Conservation (phyloP, 495 filamentous ascomycete species). For the Aspergillus avenaceus region DNA sequence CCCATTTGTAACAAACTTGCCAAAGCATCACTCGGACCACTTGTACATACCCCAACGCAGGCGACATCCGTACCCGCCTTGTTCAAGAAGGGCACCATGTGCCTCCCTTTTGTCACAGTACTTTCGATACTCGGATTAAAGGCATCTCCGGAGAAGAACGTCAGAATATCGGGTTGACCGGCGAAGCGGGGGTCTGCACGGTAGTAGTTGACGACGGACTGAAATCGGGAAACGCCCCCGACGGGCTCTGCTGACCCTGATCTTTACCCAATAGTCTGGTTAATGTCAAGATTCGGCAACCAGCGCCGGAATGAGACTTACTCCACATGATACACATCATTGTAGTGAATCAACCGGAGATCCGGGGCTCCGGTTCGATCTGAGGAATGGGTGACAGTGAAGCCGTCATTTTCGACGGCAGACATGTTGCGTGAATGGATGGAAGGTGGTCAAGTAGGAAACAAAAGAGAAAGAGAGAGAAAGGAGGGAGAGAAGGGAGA, state of each 20-base stretch:
- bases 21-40: not conserved
- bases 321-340: slow-evolving; percentile 91
- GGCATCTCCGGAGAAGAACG: slow-evolving; percentile 86
- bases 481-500: slow-evolving; percentile 5
- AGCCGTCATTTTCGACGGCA: slow-evolving; percentile 27
- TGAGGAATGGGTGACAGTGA: slow-evolving; percentile 50
- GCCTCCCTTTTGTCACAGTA: slow-evolving; percentile 78
- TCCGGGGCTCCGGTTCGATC: slow-evolving; percentile 55
- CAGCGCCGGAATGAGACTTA: slow-evolving; percentile 21
- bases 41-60: slow-evolving; percentile 65
- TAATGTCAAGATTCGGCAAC: not conserved
- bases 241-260: slow-evolving; percentile 71
- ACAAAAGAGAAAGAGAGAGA: slow-evolving; percentile 3
- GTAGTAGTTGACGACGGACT: slow-evolving; percentile 73
- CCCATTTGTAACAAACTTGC: too few relatives aligned
- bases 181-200: slow-evolving; percentile 52
- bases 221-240: slow-evolving; percentile 75
- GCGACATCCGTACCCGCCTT: slow-evolving; percentile 69
- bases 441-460: slow-evolving; percentile 1
- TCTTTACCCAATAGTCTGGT: slow-evolving; percentile 18
- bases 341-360: slow-evolving; percentile 81
- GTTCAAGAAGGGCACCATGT: slow-evolving; percentile 90
- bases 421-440: slow-evolving; percentile 22
- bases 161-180: slow-evolving; percentile 61
- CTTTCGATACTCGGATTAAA: slow-evolving; percentile 89